phyloP scores from a whole-genome alignment of 176 grass and related monocot genomes.

The Saccharum officinarum region DNA sequence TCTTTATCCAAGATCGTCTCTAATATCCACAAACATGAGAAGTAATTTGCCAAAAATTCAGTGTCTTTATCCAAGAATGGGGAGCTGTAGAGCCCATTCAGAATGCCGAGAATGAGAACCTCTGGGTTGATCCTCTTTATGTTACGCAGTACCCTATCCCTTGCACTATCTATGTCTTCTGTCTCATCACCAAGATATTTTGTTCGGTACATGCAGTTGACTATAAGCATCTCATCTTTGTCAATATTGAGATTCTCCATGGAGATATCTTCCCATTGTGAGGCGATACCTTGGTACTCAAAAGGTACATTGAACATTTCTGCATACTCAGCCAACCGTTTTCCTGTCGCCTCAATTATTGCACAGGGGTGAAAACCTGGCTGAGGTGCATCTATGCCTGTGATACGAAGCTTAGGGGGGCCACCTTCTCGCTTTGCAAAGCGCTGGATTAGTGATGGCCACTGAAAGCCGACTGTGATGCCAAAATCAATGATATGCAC shows the following conservation, averaged over 20 bases:
- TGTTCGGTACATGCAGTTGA: slow-evolving; percentile 48
- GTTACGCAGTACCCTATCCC: slow-evolving; percentile 53
- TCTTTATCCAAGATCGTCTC: background rate
- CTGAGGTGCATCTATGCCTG: no score
- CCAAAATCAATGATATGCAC: slow-evolving; percentile 71
- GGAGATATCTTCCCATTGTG: slow-evolving; percentile 52
- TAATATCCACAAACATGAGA: background rate
- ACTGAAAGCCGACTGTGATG: slow-evolving; percentile 58
- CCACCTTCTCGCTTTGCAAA: slow-evolving; percentile 22
- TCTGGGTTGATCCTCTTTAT: slow-evolving; percentile 61
- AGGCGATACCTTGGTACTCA: slow-evolving; percentile 60
- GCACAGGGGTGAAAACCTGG: slow-evolving; percentile 29
- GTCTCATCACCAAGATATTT: slow-evolving; percentile 55
- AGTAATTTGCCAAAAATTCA: no score
- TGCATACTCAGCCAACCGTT: slow-evolving; percentile 59
- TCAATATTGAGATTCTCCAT: slow-evolving; percentile 55
- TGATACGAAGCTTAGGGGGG: no score
- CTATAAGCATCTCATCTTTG: slow-evolving; percentile 55
- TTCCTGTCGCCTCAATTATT: slow-evolving; percentile 56
- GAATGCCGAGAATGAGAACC: slow-evolving; percentile 54
- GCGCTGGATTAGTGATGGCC: slow-evolving; percentile 57
- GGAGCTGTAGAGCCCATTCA: slow-evolving; percentile 49
- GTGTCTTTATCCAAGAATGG: no score
- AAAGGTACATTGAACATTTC: slow-evolving; percentile 59
- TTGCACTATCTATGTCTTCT: slow-evolving; percentile 36